Conservation (phyloP, 108 stramenopile genomes). For the Nitzschia sp. region DNA sequence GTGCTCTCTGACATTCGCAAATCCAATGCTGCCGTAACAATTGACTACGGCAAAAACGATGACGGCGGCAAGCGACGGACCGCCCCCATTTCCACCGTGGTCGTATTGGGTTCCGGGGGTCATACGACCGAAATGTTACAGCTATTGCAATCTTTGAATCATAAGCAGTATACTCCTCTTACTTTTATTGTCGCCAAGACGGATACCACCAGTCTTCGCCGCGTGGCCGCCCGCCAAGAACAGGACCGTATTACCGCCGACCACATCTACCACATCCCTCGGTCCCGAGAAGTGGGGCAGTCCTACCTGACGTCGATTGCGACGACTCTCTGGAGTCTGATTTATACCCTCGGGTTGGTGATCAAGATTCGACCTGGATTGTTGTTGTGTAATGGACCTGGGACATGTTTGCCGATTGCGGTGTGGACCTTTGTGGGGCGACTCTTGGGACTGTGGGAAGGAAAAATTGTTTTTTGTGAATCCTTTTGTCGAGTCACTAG, state of each 20-base stretch:
- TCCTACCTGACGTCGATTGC: constrained; percentile 37
- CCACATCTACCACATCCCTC: constrained; percentile 54
- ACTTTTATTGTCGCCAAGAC: constrained; percentile 63
- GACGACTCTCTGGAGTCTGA: constrained; percentile 55
- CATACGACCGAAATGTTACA: constrained; percentile 90
- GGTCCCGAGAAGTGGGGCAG: constrained; percentile 79
- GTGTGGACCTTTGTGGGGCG: constrained; percentile 59
- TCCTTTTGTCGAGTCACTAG: constrained; percentile 83
- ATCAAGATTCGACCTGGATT: constrained; percentile 58
- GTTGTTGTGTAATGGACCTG: constrained; percentile 87
- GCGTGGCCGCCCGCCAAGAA: constrained; percentile 39
- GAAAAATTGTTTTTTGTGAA: constrained; percentile 84
- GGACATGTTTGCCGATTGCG: constrained; percentile 83
- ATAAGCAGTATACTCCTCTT: constrained; percentile 53
- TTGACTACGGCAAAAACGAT: not conserved
- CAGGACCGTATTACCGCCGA: constrained; percentile 8
- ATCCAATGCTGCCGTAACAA: no score
- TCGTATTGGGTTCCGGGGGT: constrained; percentile 86
- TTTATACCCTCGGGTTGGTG: constrained; percentile 41
- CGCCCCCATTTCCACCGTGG: constrained; percentile 56
- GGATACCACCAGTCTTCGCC: constrained; percentile 62
- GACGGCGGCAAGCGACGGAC: not conserved
- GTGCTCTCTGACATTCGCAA: no score
- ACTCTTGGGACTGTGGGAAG: constrained; percentile 38
- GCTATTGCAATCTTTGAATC: constrained; percentile 56